Evolutionary conservation across 129 eudicot genomes (phyloP).

Genomic region (Ambrosia trifida): DNA sequence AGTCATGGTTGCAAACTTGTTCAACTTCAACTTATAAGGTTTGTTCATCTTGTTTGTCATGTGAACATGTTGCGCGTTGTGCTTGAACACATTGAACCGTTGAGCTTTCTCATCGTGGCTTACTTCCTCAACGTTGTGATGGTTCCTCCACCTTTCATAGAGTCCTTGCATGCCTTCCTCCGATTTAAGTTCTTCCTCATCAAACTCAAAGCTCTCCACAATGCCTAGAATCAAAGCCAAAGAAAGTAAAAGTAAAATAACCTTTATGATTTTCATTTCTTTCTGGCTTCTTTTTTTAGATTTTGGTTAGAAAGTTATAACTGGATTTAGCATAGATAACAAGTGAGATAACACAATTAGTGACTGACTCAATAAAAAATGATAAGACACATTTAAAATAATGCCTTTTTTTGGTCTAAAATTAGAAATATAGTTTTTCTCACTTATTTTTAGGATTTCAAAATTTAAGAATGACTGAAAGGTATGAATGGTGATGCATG

Average conservation of each 20-base stretch:
- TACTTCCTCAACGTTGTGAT: constrained; percentile 51
- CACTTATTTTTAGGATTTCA: constrained; percentile 8
- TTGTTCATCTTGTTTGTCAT: constrained; percentile 64
- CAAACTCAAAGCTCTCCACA: constrained; percentile 56
- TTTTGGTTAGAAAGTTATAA: constrained; percentile 2
- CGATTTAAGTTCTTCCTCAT: constrained; percentile 60
- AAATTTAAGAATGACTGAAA: constrained; percentile 13
- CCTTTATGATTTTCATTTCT: constrained; percentile 32
- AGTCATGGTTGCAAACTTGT: constrained; percentile 82
- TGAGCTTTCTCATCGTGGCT: constrained; percentile 57
- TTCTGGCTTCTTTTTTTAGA: background rate
- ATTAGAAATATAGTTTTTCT: constrained; percentile 9
- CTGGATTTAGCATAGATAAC: background rate
- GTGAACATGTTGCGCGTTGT: constrained; percentile 62
- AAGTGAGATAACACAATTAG: constrained; percentile 18
- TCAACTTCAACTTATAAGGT: constrained; percentile 69
- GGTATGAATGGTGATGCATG: constrained; percentile 20
- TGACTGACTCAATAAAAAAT: constrained; percentile 33
- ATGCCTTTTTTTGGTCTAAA: constrained; percentile 1
- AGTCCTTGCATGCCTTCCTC: constrained; percentile 57
- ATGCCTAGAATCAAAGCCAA: constrained; percentile 39
- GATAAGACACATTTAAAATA: background rate
- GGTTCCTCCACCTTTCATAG: constrained; percentile 82
- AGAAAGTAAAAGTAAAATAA: constrained; percentile 38
- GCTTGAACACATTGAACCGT: constrained; percentile 69